Evolutionary conservation across 177 flowering plant genomes (phyloP).

Genomic region (Telopea speciosissima): DNA sequence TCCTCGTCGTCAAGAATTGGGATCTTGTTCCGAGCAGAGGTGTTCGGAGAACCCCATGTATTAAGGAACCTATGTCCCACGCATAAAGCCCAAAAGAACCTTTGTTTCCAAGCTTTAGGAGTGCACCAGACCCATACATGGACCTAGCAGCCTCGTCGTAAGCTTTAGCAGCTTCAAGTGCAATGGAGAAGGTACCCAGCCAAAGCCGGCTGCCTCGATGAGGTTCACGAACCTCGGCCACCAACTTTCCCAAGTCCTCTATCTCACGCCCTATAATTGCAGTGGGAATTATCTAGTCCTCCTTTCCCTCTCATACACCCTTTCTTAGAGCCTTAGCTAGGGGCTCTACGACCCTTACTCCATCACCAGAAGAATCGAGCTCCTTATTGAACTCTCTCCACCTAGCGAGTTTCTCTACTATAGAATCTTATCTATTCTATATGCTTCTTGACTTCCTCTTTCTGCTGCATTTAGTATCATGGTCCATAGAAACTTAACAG

Average conservation of each 20-base stretch:
- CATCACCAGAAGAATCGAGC: constrained; percentile 14
- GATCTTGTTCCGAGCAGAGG: too few species aligned
- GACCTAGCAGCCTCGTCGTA: constrained; percentile 54
- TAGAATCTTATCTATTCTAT: constrained; percentile 27
- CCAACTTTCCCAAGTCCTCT: constrained; percentile 66
- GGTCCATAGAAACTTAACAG: too few species aligned
- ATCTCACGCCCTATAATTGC: constrained; percentile 48
- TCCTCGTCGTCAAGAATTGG: too few species aligned
- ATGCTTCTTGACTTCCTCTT: constrained; percentile 47
- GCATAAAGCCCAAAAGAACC: too few species aligned
- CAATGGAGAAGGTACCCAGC: constrained; percentile 47
- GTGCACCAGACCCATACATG: constrained; percentile 44
- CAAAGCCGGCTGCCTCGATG: constrained; percentile 48
- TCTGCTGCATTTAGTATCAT: constrained; percentile 21
- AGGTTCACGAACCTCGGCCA: constrained; percentile 58
- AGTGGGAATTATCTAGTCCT: constrained; percentile 48
- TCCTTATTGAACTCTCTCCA: constrained; percentile 46
- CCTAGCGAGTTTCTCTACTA: constrained; percentile 50
- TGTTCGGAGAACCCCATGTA: too few species aligned
- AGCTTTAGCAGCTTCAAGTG: constrained; percentile 46
- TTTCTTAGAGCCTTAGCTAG: constrained; percentile 65
- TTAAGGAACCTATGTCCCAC: too few species aligned
- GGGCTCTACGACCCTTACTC: constrained; percentile 22
- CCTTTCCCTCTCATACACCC: constrained; percentile 79
- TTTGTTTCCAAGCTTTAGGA: constrained; percentile 44